Base-by-base conservation (phyloP, 768 basidiomycete species). In the Naematelia aurantialba region DNA sequence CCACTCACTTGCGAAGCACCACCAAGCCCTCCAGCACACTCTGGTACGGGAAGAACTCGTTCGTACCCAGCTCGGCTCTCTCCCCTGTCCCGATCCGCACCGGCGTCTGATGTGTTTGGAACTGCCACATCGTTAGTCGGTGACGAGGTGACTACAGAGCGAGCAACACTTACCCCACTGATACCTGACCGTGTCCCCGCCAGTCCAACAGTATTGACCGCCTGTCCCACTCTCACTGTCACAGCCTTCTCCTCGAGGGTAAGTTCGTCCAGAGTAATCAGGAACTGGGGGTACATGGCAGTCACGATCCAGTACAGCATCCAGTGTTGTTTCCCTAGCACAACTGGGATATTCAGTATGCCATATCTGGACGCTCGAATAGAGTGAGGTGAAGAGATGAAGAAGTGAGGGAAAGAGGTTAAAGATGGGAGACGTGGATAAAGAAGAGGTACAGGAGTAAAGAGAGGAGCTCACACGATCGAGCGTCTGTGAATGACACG, bases 101-200 rank as follows among this genome's bases (percentile, higher is more conserved):
- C 1, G 94, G 96, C 46, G 96, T 91, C 72, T 89, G 85, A 79
- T 98, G 92, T 14, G 96, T 99, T 79, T 97, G 94, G 89, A 99
- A 98, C 74, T 76, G 56, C 34, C 8, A 17, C 8, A 39, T 39
- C 8, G n/a, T n/a, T n/a, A n/a, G n/a, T n/a, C n/a, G n/a, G n/a
- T n/a, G n/a, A 34, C 21, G 1, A 39, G 14, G n/a, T 52, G 17
- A 39, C 8, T 8, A 39, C 8, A 39, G 8, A 39, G 34, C 24
- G 42, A 45, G 47, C 4, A n/a, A 24, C 21, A 72, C 74, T 69
- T 59, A 76, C 74, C n/a, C 75, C 75, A 52, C 73, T 74, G 63
- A 76, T 76, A 34, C 77, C 76, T 49, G 67, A 83, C 61, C 96
- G 90, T 77, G 97, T 98, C 44, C 96, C 96, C 0, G 96, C 96